Base-by-base conservation (phyloP, 2,329 filamentous ascomycete genomes). In the Diplodia seriata region DNA sequence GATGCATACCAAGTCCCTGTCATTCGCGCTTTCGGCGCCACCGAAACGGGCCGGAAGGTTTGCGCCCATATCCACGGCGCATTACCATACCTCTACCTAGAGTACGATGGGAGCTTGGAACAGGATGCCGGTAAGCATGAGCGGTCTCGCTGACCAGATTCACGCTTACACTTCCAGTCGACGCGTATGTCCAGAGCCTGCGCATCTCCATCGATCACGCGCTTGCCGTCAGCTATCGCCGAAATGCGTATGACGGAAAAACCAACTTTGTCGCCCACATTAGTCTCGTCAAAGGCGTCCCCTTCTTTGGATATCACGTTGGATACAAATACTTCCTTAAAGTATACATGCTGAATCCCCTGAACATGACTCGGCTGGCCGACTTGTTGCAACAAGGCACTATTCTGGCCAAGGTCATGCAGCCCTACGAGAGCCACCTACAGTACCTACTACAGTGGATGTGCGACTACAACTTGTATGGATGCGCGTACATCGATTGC, bases 401-500 rank as follows among this genome's bases (percentile, higher is more conserved):
- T 36, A 89, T 99, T 53, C 87, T 98, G 87, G 92, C 92, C 76
- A 87, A 86, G 69, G 85, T 87, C 29, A 90, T 99, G 53, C 94
- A 98, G 75, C 94, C 95, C 0, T 97, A 95, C 75, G 95, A 99
- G 80, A 93, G 92, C 20, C 96, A 99, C 77, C 79, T 98, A 70
- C 93, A 97, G 75, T 98, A 94, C 76, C 81, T 97, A 9, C 85
- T 95, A 11, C 96, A 99, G 79, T 99, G 96, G 87, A 98, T 99
- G 95, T 91, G 90, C 71, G 96, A 99, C 78, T 99, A 96, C 83
- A 99, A 97, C 76, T 83, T 99, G 72, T 98, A 97, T 77, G 96
- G 96, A 7, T 99, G 95, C 76, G 90, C 89, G 67, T 96, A 94
- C 74, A 88, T 98, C 71, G 87, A 94, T 68, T 90, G 89, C 61